Conservation (phyloP, 1,139 yeast genomes). For the Diutina sp. region DNA sequence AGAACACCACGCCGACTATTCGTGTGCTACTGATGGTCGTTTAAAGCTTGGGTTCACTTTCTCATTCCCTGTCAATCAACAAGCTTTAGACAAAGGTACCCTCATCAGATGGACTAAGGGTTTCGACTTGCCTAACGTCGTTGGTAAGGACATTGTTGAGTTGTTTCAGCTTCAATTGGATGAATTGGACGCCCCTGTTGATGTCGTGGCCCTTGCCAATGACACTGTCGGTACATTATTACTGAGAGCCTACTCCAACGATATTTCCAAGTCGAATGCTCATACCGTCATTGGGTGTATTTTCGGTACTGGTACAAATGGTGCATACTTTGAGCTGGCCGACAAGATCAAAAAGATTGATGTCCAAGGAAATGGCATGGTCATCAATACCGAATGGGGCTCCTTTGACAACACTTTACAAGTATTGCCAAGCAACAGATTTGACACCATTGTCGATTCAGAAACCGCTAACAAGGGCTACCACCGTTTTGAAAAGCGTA, state of each 20-base stretch:
- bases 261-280: constrained; percentile 42
- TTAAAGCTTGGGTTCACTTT: constrained; percentile 84
- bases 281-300: constrained; percentile 77
- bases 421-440: constrained; percentile 62
- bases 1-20: constrained; percentile 43
- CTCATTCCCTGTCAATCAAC: constrained; percentile 83
- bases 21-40: constrained; percentile 6
- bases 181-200: constrained; percentile 44
- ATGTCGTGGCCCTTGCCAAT: constrained; percentile 80
- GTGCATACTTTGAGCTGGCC: constrained; percentile 74
- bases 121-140: constrained; percentile 71
- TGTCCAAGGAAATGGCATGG: constrained; percentile 50
- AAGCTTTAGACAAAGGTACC: constrained; percentile 62
- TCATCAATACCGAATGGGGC: constrained; percentile 95
- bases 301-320: constrained; percentile 94
- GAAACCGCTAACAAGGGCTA: constrained; percentile 73
- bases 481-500: constrained; percentile 88
- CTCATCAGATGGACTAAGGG: constrained; percentile 95
- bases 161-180: constrained; percentile 61
- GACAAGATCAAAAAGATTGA: constrained; percentile 31
- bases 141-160: constrained; percentile 69
- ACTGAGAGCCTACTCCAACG: constrained; percentile 72
- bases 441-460: constrained; percentile 56
- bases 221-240: constrained; percentile 91
- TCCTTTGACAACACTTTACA: constrained; percentile 75